Evolutionary conservation across 2,329 filamentous ascomycete genomes (phyloP).

Genomic region (Raffaelea arxii): DNA sequence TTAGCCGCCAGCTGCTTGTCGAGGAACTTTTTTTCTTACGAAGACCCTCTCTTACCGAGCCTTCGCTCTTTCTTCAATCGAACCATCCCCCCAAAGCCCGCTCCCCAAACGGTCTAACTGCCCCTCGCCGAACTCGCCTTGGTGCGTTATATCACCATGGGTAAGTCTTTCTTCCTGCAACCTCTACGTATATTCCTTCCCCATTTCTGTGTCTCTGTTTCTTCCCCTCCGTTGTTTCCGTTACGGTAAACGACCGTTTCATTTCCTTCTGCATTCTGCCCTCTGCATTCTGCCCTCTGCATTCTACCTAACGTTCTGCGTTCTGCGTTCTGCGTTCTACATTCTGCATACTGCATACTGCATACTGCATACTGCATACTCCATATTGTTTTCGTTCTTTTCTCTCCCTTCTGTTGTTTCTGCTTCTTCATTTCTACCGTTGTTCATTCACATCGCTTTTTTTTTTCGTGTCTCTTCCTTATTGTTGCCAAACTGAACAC

Average conservation of each 20-base stretch:
- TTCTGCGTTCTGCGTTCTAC: background rate
- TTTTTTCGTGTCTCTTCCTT: too few relatives aligned
- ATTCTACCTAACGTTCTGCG: too few relatives aligned
- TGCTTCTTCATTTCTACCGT: too few relatives aligned
- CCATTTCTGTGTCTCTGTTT: background rate
- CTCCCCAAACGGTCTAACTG: background rate
- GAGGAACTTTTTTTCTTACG: too few relatives aligned
- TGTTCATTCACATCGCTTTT: too few relatives aligned
- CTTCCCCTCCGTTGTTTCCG: slow-evolving; percentile 2
- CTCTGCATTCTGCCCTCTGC: too few relatives aligned
- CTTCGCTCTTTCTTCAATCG: background rate
- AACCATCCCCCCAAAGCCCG: slow-evolving; percentile 2
- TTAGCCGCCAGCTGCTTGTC: too few relatives aligned
- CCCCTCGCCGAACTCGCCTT: slow-evolving; percentile 2
- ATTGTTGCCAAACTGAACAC: too few relatives aligned
- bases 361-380: background rate
- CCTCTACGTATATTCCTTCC: background rate
- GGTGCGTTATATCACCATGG: slow-evolving; percentile 8
- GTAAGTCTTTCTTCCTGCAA: slow-evolving; percentile 5
- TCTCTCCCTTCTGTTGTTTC: background rate
- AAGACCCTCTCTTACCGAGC: background rate
- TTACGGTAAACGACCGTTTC: slow-evolving; percentile 4
- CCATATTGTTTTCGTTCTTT: background rate
- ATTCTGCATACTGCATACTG: background rate
- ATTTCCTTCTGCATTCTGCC: background rate